Evolutionary conservation across 2,329 filamentous ascomycete genomes (phyloP), one percentile per base, ranked within the genome.

Genomic region (Paradendryphiella salina): DNA sequence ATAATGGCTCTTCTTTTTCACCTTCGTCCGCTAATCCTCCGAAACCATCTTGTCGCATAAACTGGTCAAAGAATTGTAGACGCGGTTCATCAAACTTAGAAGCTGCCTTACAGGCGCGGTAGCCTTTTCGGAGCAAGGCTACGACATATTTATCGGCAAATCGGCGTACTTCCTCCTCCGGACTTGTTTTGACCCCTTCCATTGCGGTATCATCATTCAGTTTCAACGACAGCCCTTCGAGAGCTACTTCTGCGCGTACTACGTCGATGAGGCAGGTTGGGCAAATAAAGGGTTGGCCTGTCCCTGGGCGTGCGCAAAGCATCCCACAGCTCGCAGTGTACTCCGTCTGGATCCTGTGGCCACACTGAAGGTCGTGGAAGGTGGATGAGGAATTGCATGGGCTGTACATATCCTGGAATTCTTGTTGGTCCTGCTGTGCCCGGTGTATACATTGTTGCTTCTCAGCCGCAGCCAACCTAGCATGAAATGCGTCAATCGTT

Each of bases 21-120:
- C 21, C 14, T 34, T 23, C 18, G n/a, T 51, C 43, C 11, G 38
- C 39, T 9, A 51, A 38, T 15, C 48, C 44, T 6, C 48, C 52
- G 21, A 55, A 48, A 5, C 48, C 44, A n/a, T 52, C 48, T 23
- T 55, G 29, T 17, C 40, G 42, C 43, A 55, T 47, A 33, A 55
- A 55, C 9, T 44, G 23, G 10, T 52, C 43, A 21, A 52, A 52
- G n/a, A 55, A 55, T 21, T 52, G 48, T 34, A 55, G 35, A 14
- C 43, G 42, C 13, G 52, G 48, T 14, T 54, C 46, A 15, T 48
- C 52, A 18, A 52, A 36, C 34, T 55, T 55, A 13, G 40, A 21
- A 13, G 36, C 48, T n/a, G 34, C 43, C 28, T 47, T 55, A 15
- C 52, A 52, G 0, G 17, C 20, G 13, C 52, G 42, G 18, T 48